Percentiles rank a stretch among this genome's conserved stretches.
phyloP scores from a whole-genome alignment of 2,329 filamentous ascomycete species.

The Hymenoscyphus infarciens region DNA sequence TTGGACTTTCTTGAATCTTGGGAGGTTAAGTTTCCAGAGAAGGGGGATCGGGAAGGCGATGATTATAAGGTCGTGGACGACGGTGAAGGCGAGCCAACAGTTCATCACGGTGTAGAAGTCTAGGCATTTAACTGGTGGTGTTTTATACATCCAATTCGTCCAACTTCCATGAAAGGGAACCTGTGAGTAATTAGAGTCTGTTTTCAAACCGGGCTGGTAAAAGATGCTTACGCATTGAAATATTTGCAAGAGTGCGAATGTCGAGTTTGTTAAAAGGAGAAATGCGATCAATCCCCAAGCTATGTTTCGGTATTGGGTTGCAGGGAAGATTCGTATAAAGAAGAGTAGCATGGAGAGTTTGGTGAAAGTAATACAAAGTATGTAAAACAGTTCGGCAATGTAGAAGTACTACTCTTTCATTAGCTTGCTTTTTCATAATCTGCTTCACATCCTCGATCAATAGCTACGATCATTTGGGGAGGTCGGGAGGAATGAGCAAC shows the following conservation, averaged over 20 bases:
- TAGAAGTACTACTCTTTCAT: not conserved
- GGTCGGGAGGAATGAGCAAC: too few relatives aligned
- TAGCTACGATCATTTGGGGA: too few relatives aligned
- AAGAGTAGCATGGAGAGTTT: not conserved
- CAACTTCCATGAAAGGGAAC: constrained; percentile 15
- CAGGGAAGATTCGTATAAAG: not conserved
- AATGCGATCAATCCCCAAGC: not conserved
- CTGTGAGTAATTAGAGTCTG: not conserved
- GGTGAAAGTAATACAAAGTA: not conserved
- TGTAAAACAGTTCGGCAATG: not conserved
- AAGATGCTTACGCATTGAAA: constrained; percentile 3
- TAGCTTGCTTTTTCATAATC: not conserved
- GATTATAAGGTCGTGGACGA: constrained; percentile 52
- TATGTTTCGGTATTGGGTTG: not conserved
- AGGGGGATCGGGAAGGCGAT: constrained; percentile 63
- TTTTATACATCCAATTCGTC: constrained; percentile 19
- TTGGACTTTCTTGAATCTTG: constrained; percentile 62
- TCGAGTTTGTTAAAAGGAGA: not conserved
- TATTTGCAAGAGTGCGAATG: not conserved
- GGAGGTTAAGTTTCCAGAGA: constrained; percentile 58
- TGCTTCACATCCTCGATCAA: not conserved
- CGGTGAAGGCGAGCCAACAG: constrained; percentile 58
- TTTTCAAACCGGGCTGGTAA: too few relatives aligned
- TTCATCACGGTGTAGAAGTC: constrained; percentile 63
- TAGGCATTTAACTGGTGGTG: constrained; percentile 43